Evolutionary conservation across 2,329 filamentous ascomycete genomes (phyloP), one percentile per base, ranked within the genome.

Genomic region (Aspergillus udagawae): DNA sequence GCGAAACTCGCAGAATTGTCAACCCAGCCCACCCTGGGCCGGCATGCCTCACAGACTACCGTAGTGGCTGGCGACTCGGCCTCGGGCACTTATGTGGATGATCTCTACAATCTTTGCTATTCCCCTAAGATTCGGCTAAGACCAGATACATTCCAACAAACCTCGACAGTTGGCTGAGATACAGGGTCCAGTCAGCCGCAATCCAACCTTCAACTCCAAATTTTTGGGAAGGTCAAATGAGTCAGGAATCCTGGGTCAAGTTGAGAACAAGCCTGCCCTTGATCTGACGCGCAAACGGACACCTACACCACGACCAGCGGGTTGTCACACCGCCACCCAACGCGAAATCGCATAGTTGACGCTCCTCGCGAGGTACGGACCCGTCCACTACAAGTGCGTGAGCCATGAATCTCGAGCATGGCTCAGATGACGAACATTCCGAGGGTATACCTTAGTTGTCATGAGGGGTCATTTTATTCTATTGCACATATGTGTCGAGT

Each of bases 1-100:
- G 65, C 65, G 0, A 66, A 70, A 25, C 42, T 67, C 28, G 60
- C 62, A 8, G 66, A 69, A 17, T 61, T 64, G 25, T 56, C 57
- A 0, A 55, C 60, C 7, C 61, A 66, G 23, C 61, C 62, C 28
- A 41, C 56, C 2, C 27, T 63, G 25, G 54, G 59, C 51, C 55
- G 55, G 10, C 66, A 69, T 32, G 60, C 65, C 41, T 63, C 67
- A 17, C 53, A 55, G 32, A 63, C 64, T 52, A 59, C 67, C 54
- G 57, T 73, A 47, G 63, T 66, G 3, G 67, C 62, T 14, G 69
- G 68, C 17, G 65, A 66, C 27, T 57, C 61, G 51, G 56, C 62
- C 27, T 51, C 55, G n/a, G 61, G 60, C n/a, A 80, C 76, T 2
- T 80, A 79, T 65, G 78, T 80, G 27, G 78, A 80, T 57, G 77